phyloP scores from a whole-genome alignment of 495 filamentous ascomycete genomes.

The Sphaerosporella brunnea region DNA sequence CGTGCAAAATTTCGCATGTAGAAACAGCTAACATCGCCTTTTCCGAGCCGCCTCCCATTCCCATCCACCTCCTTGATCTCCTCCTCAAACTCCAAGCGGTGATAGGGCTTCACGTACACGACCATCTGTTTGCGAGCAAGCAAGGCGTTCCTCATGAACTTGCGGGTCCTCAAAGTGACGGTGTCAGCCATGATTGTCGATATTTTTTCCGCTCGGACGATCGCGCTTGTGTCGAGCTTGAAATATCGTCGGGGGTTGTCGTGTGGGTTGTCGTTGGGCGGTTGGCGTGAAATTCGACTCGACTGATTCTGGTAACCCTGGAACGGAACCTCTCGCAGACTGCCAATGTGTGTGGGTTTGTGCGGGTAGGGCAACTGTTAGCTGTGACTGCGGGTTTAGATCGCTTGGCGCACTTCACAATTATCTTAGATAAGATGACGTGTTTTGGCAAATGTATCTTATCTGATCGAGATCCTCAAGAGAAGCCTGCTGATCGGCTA shows the following conservation, averaged over 20 bases:
- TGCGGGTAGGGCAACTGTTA: not conserved
- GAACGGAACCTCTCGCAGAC: not conserved
- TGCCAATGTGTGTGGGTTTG: not conserved
- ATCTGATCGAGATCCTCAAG: too few species aligned
- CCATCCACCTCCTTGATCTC: not conserved
- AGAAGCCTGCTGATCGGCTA: too few species aligned
- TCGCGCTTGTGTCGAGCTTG: constrained; percentile 7
- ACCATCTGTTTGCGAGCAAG: constrained; percentile 99
- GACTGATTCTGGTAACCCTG: not conserved
- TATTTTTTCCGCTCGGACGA: constrained; percentile 13
- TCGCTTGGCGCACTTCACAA: too few species aligned
- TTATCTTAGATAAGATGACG: too few species aligned
- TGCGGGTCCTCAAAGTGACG: constrained; percentile 97
- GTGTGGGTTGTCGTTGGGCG: constrained; percentile 3
- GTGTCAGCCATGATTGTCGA: constrained; percentile 73
- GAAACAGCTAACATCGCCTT: too few species aligned
- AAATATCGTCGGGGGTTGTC: too few species aligned
- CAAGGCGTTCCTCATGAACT: constrained; percentile 99
- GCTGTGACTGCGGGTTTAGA: not conserved
- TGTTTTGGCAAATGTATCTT: too few species aligned
- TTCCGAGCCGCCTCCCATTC: not conserved
- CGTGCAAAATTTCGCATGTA: too few species aligned
- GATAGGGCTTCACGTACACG: too few species aligned
- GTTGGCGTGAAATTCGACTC: not conserved
- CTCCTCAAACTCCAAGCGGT: too few species aligned